Base-by-base conservation (phyloP, 305 asterid genomes). In the Fraxinus sp. region DNA sequence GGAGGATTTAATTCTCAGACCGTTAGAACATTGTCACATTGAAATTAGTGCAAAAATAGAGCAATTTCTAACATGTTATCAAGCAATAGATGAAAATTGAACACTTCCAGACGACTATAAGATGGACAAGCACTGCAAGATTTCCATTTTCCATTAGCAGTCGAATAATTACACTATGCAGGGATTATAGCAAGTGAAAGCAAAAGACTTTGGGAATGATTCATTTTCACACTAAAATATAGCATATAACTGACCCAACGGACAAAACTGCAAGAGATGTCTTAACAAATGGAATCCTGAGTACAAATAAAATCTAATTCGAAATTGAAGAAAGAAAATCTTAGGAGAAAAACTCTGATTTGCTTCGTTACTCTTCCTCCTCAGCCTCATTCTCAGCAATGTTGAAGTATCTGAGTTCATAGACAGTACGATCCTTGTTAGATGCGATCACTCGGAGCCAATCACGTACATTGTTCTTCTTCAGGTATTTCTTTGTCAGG, bases 301-400 rank as follows among this genome's bases (percentile, higher is more conserved):
- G 24, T 64, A 24, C 72, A 8, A 3, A 64, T 28, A 66, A 24
- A 24, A 66, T 9, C 73, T 16, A 14, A 14, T 22, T 7, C 0
- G 36, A 16, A 22, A 20, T 9, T 4, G 18, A 10, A 66, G 16
- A 1, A 26, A 26, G 2, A 24, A 68, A 26, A 66, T 66, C 71
- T 59, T 7, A 2, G 4, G 71, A 16, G 64, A 64, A 64, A 64
- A 83, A 30, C 22, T 28, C 9, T 70, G 41, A 30, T 28, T 11
- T 14, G 39, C 75, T 28, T 28, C 32, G 24, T 83, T 81, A 94
- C 35, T 95, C 97, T 87, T 95, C 97, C n/a, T 93, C 98, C 79
- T 95, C 98, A 0, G 90, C 98, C 82, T 93, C 98, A 77, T 92
- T 92, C 86, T 95, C 98, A 3, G 98, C 98, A 86, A 95, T 95